Conservation (phyloP, 495 filamentous ascomycete species). For the Oidiodendron maius region DNA sequence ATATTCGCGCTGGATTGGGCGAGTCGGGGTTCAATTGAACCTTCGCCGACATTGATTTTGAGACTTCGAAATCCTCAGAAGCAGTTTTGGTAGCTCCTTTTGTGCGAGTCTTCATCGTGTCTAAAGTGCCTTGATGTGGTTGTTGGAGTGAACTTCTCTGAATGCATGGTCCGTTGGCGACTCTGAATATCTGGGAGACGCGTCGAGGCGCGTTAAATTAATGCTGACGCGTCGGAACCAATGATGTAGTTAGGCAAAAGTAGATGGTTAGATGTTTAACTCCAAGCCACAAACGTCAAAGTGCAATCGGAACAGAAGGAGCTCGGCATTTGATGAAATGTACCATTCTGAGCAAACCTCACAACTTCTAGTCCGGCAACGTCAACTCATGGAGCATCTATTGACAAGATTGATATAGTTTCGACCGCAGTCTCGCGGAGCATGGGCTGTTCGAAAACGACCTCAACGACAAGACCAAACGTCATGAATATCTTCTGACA, state of each 20-base stretch:
- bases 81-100: constrained; percentile 21
- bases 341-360: too few species aligned
- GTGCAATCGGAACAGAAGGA: too few species aligned
- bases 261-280: too few species aligned
- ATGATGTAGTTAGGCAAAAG: too few species aligned
- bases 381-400: too few species aligned
- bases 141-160: too few species aligned
- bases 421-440: constrained; percentile 8
- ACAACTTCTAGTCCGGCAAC: too few species aligned
- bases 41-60: constrained; percentile 12
- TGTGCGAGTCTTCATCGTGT: constrained; percentile 18
- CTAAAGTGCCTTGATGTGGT: background rate
- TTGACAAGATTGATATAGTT: constrained; percentile 2
- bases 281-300: too few species aligned
- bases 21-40: constrained; percentile 23
- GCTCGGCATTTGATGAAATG: too few species aligned
- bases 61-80: constrained; percentile 4
- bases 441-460: constrained; percentile 17
- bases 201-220: constrained; percentile 5
- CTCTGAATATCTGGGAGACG: constrained; percentile 2
- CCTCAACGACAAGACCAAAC: background rate
- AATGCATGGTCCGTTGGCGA: too few species aligned
- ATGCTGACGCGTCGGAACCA: too few species aligned
- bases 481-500: constrained; percentile 13
- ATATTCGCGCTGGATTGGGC: constrained; percentile 54